Base-by-base conservation (phyloP, 2,329 filamentous ascomycete species). In the Fusarium abutilonis region DNA sequence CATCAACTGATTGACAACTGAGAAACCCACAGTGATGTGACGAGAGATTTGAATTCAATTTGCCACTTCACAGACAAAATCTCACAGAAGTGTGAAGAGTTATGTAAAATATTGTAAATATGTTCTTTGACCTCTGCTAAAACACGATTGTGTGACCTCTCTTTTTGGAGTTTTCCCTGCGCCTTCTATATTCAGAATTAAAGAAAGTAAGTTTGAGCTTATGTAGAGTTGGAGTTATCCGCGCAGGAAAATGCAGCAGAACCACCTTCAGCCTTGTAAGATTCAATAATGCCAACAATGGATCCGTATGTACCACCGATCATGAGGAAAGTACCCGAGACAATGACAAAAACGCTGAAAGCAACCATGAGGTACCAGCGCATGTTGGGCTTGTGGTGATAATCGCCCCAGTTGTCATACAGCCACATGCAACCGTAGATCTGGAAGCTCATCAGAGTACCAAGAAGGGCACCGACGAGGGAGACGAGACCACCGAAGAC, bases 251-350 rank as follows among this genome's bases (percentile, higher is more conserved):
- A 80, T 0, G 76, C 76, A 3, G 68, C 60, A 6, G 77, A 77
- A 1, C 77, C 77, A 1, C 74, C 75, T 2, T 68, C 67, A 31
- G 47, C 56, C 38, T 71, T 69, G 55, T 80, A 79, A 1, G 70
- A 70, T 5, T 76, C 71, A 2, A 70, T 73, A 15, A 69, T 67
- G 5, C 67, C 66, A 13, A 78, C 70, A 14, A 82, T 67, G 2
- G 78, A 78, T 9, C 79, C 79, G 44, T 81, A 82, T 0, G 79
- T 80, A 4, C 79, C 80, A 9, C 73, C 74, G 21, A 81, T 67
- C 74, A 77, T 81, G 4, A 80, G 55, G 60, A 81, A 82, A 0
- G 60, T 68, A 9, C 69, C 69, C 1, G 59, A 65, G 7, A 66
- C 10, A 34, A 66, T 59, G 13, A 65, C 63, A 2, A 65, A 65